phyloP scores from a whole-genome alignment of 208 protist species.

The Leishmania mexicana region DNA sequence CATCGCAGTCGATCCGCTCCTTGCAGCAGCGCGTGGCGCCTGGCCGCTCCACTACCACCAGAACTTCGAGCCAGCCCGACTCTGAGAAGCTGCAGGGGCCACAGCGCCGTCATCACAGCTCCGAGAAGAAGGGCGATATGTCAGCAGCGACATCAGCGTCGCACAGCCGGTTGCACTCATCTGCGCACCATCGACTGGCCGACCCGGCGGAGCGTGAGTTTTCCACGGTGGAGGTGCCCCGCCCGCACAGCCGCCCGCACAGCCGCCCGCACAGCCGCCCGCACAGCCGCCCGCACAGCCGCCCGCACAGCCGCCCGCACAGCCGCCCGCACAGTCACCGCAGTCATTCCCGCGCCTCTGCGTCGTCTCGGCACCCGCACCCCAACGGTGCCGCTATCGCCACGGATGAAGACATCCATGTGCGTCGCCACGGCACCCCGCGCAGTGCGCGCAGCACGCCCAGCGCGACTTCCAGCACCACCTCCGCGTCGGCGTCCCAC shows the following conservation, averaged over 20 bases:
- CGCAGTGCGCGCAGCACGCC: constrained; percentile 3
- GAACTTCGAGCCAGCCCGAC: constrained; percentile 1
- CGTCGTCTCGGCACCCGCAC: constrained; percentile 8
- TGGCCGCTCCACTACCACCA: constrained; percentile 5
- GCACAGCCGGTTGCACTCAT: background rate
- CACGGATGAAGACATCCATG: background rate
- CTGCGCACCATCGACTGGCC: constrained; percentile 16
- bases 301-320: constrained; percentile 11
- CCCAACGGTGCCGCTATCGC: background rate
- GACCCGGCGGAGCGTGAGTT: constrained; percentile 43
- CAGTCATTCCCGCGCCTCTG: constrained; percentile 13
- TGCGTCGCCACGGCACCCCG: background rate
- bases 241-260: constrained; percentile 10
- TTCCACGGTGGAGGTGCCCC: constrained; percentile 1
- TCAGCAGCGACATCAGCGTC: background rate
- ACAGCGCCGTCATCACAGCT: constrained; percentile 15
- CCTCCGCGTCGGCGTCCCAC: background rate
- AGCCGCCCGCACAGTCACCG: constrained; percentile 6
- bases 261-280: background rate
- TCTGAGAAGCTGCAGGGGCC: constrained; percentile 17
- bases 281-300: constrained; percentile 9
- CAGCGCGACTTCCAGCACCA: background rate
- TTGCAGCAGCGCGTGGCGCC: constrained; percentile 30
- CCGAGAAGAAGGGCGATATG: background rate
- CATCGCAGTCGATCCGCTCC: constrained; percentile 41